Percentiles rank a stretch among this genome's conserved stretches.
phyloP scores from a whole-genome alignment of 164 flowering plant species.

The Aristolochia contorta region DNA sequence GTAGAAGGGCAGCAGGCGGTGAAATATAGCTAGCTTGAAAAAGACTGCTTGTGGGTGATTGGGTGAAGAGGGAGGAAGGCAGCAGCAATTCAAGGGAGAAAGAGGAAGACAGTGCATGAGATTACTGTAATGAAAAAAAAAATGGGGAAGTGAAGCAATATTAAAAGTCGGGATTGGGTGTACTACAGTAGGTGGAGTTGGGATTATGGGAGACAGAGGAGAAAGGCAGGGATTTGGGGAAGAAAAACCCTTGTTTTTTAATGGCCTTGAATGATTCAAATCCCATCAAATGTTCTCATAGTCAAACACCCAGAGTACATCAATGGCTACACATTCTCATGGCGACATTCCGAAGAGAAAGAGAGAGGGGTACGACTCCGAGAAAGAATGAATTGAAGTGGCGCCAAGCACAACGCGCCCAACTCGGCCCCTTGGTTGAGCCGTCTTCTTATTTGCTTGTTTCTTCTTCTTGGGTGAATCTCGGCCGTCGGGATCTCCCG shows the following conservation, averaged over 20 bases:
- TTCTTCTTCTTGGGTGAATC: conserved; percentile 3
- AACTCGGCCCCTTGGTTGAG: conserved; percentile 19
- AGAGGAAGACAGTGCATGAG: neutral
- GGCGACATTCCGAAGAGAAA: conserved; percentile 17
- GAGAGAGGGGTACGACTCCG: neutral
- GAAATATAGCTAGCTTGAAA: neutral
- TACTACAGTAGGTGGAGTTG: conserved; percentile 4
- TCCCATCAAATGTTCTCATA: conserved; percentile 15
- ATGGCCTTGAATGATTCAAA: conserved; percentile 1
- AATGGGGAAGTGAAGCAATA: neutral
- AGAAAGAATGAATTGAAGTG: no score
- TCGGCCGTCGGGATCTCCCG: conserved; percentile 4
- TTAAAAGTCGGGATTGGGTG: neutral
- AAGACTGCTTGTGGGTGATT: neutral
- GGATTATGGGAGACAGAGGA: conserved; percentile 31
- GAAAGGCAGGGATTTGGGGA: conserved; percentile 20
- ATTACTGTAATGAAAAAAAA: neutral
- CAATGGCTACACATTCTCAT: conserved; percentile 31
- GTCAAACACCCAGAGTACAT: no score
- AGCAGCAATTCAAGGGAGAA: neutral
- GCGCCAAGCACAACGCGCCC: conserved; percentile 37
- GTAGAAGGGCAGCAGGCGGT: no score
- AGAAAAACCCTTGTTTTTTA: neutral
- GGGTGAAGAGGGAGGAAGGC: conserved; percentile 2
- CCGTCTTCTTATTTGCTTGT: neutral